phyloP scores from a whole-genome alignment of 257 asterid species.

The Mentha longifolia region DNA sequence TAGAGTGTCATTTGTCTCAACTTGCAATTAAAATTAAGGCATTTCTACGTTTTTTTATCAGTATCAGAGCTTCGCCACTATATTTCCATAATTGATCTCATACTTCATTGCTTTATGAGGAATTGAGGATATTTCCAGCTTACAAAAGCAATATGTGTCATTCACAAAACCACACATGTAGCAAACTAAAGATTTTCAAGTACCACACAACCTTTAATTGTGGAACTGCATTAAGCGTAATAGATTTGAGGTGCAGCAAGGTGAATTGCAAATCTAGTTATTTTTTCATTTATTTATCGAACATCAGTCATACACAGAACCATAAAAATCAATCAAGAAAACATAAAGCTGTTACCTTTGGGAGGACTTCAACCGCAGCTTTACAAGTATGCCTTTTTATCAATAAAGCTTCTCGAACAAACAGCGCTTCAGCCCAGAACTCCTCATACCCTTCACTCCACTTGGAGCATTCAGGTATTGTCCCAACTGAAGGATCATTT shows the following conservation, averaged over 20 bases:
- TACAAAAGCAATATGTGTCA: neutral
- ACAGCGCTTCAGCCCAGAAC: conserved; percentile 58
- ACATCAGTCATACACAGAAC: conserved; percentile 1
- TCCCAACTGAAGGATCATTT: conserved; percentile 51
- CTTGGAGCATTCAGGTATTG: conserved; percentile 55
- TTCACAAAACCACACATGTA: neutral
- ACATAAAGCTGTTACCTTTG: conserved; percentile 52
- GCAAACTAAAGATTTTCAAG: neutral
- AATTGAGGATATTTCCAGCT: conserved; percentile 19
- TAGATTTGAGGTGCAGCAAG: conserved; percentile 6
- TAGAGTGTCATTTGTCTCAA: neutral
- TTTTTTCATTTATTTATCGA: conserved; percentile 2
- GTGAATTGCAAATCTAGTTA: neutral
- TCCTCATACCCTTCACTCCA: conserved; percentile 57
- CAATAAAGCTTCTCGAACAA: conserved; percentile 54
- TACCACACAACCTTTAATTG: neutral
- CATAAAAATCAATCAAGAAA: conserved; percentile 18
- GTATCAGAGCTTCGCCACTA: neutral
- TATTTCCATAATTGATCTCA: neutral
- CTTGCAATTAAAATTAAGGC: neutral
- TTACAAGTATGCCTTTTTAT: conserved; percentile 40
- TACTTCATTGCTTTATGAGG: neutral
- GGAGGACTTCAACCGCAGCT: conserved; percentile 43
- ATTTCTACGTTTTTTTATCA: neutral
- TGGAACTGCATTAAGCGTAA: conserved; percentile 9